Evolutionary conservation across 139 green algal species (phyloP).

Genomic region (Medakamo hakoo): DNA sequence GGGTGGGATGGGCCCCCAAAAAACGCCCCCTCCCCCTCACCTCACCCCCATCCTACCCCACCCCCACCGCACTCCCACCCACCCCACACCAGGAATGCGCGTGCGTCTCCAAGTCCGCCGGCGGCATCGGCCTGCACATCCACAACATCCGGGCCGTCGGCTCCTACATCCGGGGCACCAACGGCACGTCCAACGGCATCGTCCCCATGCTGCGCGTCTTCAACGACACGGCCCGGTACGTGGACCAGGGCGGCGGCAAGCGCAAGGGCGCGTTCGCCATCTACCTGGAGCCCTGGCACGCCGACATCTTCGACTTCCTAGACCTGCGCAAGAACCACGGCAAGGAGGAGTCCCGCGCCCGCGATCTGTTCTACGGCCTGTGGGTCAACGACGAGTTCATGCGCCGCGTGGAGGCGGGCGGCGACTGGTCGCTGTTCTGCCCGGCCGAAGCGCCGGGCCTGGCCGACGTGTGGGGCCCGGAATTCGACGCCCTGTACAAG

Average conservation of each 20-base stretch:
- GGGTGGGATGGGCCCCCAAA: too few species aligned
- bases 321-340: conserved; percentile 98
- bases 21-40: too few species aligned
- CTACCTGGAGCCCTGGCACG: conserved; percentile 98
- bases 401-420: conserved; percentile 50
- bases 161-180: conserved; percentile 97
- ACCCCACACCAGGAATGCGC: too few species aligned
- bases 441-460: conserved; percentile 90
- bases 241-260: conserved; percentile 90
- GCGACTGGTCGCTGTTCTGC: conserved; percentile 91
- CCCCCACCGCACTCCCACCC: too few species aligned
- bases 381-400: conserved; percentile 98
- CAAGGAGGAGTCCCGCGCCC: conserved; percentile 72
- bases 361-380: conserved; percentile 98
- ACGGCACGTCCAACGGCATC: conserved; percentile 95
- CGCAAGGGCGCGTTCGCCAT: conserved; percentile 93
- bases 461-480: conserved; percentile 84
- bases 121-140: conserved; percentile 89
- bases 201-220: conserved; percentile 98
- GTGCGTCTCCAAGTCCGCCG: conserved; percentile 86
- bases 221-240: conserved; percentile 91
- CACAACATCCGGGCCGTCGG: conserved; percentile 86
- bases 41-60: too few species aligned
- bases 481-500: conserved; percentile 79
- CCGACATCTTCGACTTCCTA: conserved; percentile 94